Evolutionary conservation across 2,329 filamentous ascomycete species (phyloP).

Genomic region (Magnaporthiopsis poae): DNA sequence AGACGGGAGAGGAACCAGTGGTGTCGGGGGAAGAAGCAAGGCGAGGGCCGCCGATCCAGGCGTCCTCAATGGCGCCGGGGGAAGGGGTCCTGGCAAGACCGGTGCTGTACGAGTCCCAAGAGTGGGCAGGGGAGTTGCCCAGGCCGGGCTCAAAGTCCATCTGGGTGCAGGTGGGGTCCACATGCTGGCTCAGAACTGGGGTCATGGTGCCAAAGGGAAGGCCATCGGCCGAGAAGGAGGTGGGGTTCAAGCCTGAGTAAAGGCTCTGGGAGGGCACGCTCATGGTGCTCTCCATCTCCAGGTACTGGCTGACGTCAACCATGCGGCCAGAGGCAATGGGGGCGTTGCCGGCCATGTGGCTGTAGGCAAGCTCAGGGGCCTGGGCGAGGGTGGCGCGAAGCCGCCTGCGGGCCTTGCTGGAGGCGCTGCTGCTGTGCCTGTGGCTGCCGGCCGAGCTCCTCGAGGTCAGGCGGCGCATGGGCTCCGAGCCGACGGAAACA

Average conservation of each 20-base stretch:
- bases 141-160: constrained; percentile 42
- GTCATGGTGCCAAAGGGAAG: constrained; percentile 34
- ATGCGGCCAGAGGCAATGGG: constrained; percentile 19
- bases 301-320: constrained; percentile 18
- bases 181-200: constrained; percentile 37
- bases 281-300: constrained; percentile 10
- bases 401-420: constrained; percentile 32
- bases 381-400: constrained; percentile 40
- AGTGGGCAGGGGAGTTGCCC: constrained; percentile 39
- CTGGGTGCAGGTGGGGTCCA: constrained; percentile 40
- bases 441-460: constrained; percentile 35
- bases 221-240: constrained; percentile 34
- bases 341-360: constrained; percentile 44
- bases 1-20: constrained; percentile 39
- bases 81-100: constrained; percentile 42
- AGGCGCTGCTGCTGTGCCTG: constrained; percentile 24
- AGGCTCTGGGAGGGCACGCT: constrained; percentile 23
- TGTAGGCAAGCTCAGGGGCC: constrained; percentile 38
- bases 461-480: constrained; percentile 36
- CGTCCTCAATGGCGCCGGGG: constrained; percentile 38
- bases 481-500: constrained; percentile 28
- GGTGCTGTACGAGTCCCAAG: constrained; percentile 44
- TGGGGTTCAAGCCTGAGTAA: constrained; percentile 33
- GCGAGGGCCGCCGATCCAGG: constrained; percentile 29
- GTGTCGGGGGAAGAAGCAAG: constrained; percentile 34